These are phyloP conservation scores for Rhodotorula sphaerocarpa DNA, from an alignment of 768 basidiomycete species.

Conservation along the genomic window DNA sequence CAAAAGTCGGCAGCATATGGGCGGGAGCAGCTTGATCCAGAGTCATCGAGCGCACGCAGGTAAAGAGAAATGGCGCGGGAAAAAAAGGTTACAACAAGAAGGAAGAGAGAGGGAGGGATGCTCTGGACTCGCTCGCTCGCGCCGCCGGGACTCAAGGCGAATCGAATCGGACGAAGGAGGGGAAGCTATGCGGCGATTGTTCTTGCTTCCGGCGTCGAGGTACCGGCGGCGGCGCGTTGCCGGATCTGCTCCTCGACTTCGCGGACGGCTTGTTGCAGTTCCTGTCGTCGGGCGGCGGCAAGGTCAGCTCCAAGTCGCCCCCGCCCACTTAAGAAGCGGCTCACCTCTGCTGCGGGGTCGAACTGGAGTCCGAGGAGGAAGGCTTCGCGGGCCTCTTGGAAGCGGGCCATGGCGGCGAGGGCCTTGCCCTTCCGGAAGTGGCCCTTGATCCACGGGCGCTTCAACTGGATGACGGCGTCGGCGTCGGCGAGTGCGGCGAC, in stretches of 20 bases:
- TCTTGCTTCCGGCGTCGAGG: too few relatives aligned
- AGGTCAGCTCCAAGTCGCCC: background rate
- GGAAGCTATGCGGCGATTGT: too few relatives aligned
- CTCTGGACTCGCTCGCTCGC: too few relatives aligned
- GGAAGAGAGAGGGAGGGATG: too few relatives aligned
- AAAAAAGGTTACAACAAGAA: too few relatives aligned
- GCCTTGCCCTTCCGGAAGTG: conserved; percentile 92
- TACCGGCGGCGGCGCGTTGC: background rate
- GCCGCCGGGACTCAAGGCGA: too few relatives aligned
- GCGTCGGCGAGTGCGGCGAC: conserved; percentile 77
- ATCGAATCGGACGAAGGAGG: too few relatives aligned
- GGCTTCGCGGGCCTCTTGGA: conserved; percentile 71
- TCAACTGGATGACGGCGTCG: conserved; percentile 74
- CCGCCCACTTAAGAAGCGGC: conserved; percentile 27
- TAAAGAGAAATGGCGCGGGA: too few relatives aligned
- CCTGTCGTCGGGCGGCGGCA: conserved; percentile 1
- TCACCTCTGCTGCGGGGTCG: conserved; percentile 60
- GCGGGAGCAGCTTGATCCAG: too few relatives aligned
- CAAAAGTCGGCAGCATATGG: too few relatives aligned
- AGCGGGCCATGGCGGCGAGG: conserved; percentile 59
- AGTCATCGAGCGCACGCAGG: too few relatives aligned
- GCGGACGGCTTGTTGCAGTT: conserved; percentile 13
- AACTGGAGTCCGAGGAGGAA: conserved; percentile 74
- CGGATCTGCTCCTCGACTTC: conserved; percentile 26
- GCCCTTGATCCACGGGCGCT: conserved; percentile 86